Conservation (phyloP, 345 rosid genomes). For the Gossypium herbaceum region DNA sequence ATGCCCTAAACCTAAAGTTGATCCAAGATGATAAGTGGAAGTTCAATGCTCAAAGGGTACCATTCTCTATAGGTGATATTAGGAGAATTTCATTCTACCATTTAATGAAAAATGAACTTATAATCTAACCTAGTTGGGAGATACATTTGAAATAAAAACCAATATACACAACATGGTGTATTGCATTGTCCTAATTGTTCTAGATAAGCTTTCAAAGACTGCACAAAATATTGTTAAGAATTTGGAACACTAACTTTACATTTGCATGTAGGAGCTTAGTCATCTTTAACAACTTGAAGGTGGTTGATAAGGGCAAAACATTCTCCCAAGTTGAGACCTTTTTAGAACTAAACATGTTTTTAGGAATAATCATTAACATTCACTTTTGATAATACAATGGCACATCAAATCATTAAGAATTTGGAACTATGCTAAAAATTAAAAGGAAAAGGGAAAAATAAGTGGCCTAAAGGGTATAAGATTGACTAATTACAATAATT, state of each 20-base stretch:
- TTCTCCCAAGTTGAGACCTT: slow-evolving; percentile 45
- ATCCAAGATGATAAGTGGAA: no score
- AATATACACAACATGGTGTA: not conserved
- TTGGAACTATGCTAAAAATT: not conserved
- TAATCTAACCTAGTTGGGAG: not conserved
- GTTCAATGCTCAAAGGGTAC: no score
- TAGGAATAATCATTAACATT: slow-evolving; percentile 29
- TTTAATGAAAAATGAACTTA: not conserved
- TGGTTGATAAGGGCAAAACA: slow-evolving; percentile 55
- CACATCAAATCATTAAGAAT: not conserved
- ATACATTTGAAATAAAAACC: not conserved
- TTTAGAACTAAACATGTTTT: slow-evolving; percentile 53
- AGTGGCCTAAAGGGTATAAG: slow-evolving; percentile 1
- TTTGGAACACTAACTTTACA: slow-evolving; percentile 46
- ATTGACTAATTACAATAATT: slow-evolving; percentile 4
- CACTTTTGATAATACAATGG: not conserved
- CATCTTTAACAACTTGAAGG: slow-evolving; percentile 34
- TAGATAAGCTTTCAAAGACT: not conserved
- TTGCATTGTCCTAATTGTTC: not conserved
- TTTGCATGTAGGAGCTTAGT: slow-evolving; percentile 34
- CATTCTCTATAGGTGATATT: no score
- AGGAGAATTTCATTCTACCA: not conserved
- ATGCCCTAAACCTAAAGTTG: no score
- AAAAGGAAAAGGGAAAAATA: not conserved
- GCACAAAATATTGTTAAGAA: not conserved